Base-by-base conservation (phyloP, 257 asterid genomes). In the Nicotiana tabacum region DNA sequence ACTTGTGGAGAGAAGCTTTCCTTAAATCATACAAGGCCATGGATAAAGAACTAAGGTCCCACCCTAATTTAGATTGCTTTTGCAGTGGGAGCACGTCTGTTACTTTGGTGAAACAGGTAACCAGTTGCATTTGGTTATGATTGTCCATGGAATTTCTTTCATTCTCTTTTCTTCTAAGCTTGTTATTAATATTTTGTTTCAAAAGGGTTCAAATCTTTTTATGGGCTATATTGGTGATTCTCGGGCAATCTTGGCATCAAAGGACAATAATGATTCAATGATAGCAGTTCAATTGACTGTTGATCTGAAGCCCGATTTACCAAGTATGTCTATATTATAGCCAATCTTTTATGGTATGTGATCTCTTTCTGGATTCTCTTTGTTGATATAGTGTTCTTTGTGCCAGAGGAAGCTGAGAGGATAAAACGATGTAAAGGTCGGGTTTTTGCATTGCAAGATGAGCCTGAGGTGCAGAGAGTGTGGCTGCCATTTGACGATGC, bases 31-130 rank as follows among this genome's bases (percentile, higher is more conserved):
- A 86, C 85, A 96, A 92, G 89, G 90, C 96, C 32, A 96, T 96
- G 99, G 99, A 96, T 83, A 96, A 92, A 85, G 98, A 96, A 70
- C 85, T 96, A 83, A 92, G 95, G 89, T 93, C 98, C 33, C 96
- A 93, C 83, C 93, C 98, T 65, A 96, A 90, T 89, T 57, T 96
- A 64, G 99, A 96, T 88, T 96, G 98, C 92, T 96, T 94, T 84
- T 96, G 99, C 89, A 96, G 99, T 77, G 99, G 99, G 74, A 94
- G 98, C 93, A 96, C 99, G 58, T 97, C 97, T n/a, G 92, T 96
- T 76, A 91, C 94, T 16, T 80, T 96, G 16, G 84, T 94, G 67
- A 96, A 94, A 86, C 97, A 96, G 98, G 99, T 96, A 89, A 2
- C 24, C 5, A 79, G 76, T 27, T 51, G 29, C 61, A 58, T 30